Percentiles rank a stretch among this genome's conserved stretches.
These are phyloP conservation scores for Prunus armeniaca DNA, from an alignment of 306 rosid genomes.

Conservation along the genomic window DNA sequence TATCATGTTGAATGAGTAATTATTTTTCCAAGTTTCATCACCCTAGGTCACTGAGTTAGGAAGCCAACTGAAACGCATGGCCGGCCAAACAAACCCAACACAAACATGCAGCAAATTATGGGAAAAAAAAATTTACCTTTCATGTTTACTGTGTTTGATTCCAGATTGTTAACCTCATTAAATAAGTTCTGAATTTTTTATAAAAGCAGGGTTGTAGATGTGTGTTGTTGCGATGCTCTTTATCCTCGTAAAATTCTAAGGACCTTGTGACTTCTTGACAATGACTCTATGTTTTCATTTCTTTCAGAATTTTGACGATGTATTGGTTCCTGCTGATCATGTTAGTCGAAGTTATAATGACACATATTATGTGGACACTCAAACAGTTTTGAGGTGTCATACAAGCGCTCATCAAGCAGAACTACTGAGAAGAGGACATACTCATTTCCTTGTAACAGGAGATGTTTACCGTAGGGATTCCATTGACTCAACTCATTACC, in stretches of 20 bases:
- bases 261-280: slow-evolving; percentile 12
- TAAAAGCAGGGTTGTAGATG: background rate
- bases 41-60: no score
- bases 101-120: background rate
- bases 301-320: slow-evolving; percentile 96
- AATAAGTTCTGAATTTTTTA: background rate
- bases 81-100: background rate
- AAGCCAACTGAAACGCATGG: no score
- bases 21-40: no score
- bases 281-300: slow-evolving; percentile 14
- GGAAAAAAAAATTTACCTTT: background rate
- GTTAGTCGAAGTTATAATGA: slow-evolving; percentile 95
- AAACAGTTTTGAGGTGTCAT: slow-evolving; percentile 91
- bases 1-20: no score
- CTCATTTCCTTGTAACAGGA: slow-evolving; percentile 95
- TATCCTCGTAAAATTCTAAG: background rate
- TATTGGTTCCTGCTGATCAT: slow-evolving; percentile 93
- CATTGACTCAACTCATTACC: slow-evolving; percentile 97
- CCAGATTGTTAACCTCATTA: background rate
- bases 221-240: background rate
- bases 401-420: slow-evolving; percentile 99
- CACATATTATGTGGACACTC: slow-evolving; percentile 76
- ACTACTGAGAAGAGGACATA: slow-evolving; percentile 69
- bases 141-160: background rate
- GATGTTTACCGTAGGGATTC: slow-evolving; percentile 99